Evolutionary conservation across 2,329 filamentous ascomycete genomes (phyloP), one percentile per base, ranked within the genome.

Genomic region (Trichoderma asperellum): DNA sequence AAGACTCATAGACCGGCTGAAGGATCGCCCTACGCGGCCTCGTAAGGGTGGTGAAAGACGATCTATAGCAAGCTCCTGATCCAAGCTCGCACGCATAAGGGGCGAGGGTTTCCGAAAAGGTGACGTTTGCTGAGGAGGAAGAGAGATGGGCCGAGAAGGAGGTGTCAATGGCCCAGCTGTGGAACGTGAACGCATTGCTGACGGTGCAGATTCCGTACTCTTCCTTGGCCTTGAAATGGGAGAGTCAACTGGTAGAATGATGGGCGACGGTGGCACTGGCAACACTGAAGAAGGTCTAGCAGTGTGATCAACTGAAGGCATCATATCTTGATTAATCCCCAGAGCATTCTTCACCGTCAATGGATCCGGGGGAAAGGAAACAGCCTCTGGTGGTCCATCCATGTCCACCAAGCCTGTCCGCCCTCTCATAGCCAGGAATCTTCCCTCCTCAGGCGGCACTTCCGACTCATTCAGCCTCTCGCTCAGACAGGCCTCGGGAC

Each of bases 401-500:
- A 70, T 69, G 43, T 73, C 71, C 0, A 76, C 74, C 21, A 77
- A 29, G 0, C 74, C 72, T 1, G 78, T 76, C 35, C 76, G 71
- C 6, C 77, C 77, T 47, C 77, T 73, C 1, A 71, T 68, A 1
- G 73, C 72, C 16, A 80, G 59, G 29, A 80, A 79, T 16, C 75
- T 72, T 1, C 73, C 71, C 35, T 77, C 76, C 2, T 77, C 78
- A 0, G 76, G 75, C 4, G 78, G 75, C 0, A 72, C 73, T 11
- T 80, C 78, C 0, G 78, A 77, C 68, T 81, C 80, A 34, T 78
- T 83, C 18, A 90, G 71, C 14, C 88, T 79, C 67, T 88, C 85
- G 14, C 81, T 80, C 5, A 90, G 74, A 71, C 87, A 89, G 21
- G 77, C 77, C 8, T 88, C 84, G 0, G 87, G 87, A 0, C 88